A percentile compares a stretch with the other conserved stretches of the same genome.
Conservation (phyloP, 2,329 filamentous ascomycete genomes). For the Arachnopeziza araneosa region DNA sequence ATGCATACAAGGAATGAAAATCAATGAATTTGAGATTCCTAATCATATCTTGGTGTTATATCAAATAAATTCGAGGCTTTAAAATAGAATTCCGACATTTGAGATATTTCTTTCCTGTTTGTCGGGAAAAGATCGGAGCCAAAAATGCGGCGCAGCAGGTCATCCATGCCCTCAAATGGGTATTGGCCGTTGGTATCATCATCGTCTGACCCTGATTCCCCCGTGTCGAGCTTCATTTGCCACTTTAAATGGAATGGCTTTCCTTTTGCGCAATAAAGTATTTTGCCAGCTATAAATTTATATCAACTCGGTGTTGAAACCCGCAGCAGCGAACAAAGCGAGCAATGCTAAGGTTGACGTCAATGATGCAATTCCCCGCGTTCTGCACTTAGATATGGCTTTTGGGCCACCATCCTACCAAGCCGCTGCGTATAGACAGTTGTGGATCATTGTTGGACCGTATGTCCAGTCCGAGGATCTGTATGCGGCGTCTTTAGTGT, state of each 20-base stretch:
- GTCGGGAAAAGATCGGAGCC: neutral
- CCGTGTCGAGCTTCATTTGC: neutral
- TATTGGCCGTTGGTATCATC: neutral
- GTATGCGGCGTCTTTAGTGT: constrained; percentile 18
- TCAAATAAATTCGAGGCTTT: too few relatives aligned
- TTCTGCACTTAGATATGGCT: constrained; percentile 9
- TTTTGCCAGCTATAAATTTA: neutral
- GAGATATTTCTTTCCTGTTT: neutral
- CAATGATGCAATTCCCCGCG: neutral
- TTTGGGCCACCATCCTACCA: constrained; percentile 16
- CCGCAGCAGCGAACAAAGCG: neutral
- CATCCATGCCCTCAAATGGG: too few relatives aligned
- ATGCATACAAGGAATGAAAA: neutral
- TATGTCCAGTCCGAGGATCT: constrained; percentile 16
- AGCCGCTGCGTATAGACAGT: constrained; percentile 16
- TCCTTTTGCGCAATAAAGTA: neutral
- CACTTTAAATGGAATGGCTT: neutral
- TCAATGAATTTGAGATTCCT: neutral
- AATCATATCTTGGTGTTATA: too few relatives aligned
- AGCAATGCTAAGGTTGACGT: neutral
- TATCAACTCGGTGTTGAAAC: neutral
- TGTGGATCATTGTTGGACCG: constrained; percentile 18
- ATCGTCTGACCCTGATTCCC: neutral
- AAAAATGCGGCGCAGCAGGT: neutral
- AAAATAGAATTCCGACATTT: neutral